phyloP scores from a whole-genome alignment of 2,329 filamentous ascomycete species.

The Aspergillus fijiensis region DNA sequence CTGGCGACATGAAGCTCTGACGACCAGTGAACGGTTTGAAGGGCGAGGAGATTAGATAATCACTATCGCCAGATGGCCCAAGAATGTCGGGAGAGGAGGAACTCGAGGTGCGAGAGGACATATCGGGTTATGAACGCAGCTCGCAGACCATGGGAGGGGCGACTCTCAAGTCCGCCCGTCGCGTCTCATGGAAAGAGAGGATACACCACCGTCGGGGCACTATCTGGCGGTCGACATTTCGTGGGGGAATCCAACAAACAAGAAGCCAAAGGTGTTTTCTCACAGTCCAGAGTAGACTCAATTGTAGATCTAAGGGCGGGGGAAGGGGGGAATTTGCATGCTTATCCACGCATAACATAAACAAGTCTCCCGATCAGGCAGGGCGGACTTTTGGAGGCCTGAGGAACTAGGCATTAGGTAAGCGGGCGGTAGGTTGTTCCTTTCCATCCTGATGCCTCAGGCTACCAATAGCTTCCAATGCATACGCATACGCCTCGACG shows the following conservation, averaged over 20 bases:
- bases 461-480: background rate
- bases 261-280: background rate
- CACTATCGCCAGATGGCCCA: slow-evolving; percentile 42
- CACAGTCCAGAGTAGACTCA: background rate
- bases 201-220: background rate
- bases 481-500: background rate
- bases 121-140: slow-evolving; percentile 25
- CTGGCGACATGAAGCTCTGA: slow-evolving; percentile 42
- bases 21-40: slow-evolving; percentile 40
- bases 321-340: background rate
- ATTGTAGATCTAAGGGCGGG: background rate
- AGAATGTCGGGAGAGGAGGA: slow-evolving; percentile 47
- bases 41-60: slow-evolving; percentile 45
- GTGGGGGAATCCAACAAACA: background rate
- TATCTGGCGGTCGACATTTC: background rate
- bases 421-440: slow-evolving; percentile 13
- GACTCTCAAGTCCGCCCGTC: slow-evolving; percentile 6
- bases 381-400: slow-evolving; percentile 10
- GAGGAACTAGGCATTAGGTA: slow-evolving; percentile 16
- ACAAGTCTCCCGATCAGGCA: slow-evolving; percentile 41
- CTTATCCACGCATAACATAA: slow-evolving; percentile 23
- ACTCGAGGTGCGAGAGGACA: slow-evolving; percentile 38
- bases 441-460: background rate
- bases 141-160: slow-evolving; percentile 12
- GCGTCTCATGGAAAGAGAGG: slow-evolving; percentile 8